Conservation (phyloP, 225 moss, liverwort and hornwort genomes). For the Takakia lepidozioides region DNA sequence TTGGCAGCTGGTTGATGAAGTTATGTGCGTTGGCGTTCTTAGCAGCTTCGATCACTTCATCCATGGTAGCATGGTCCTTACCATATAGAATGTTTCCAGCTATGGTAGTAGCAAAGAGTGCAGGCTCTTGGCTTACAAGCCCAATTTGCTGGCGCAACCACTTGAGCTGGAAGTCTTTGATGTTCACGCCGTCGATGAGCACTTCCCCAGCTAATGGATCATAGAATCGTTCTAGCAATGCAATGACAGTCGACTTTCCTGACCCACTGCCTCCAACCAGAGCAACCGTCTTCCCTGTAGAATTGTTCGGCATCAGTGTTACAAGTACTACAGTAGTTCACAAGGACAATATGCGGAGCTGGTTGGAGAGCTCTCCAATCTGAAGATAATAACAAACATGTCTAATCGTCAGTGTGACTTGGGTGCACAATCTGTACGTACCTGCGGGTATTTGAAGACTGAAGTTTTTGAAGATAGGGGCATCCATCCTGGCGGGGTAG, state of each 20-base stretch:
- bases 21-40: slow-evolving; percentile 60
- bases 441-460: slow-evolving; percentile 28
- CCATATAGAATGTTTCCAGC: slow-evolving; percentile 54
- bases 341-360: too few relatives aligned
- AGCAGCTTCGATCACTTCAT: slow-evolving; percentile 54
- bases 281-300: slow-evolving; percentile 44
- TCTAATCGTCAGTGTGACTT: too few relatives aligned
- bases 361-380: too few relatives aligned
- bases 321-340: too few relatives aligned
- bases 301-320: slow-evolving; percentile 2
- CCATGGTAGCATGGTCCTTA: slow-evolving; percentile 35
- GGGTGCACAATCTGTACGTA: too few relatives aligned
- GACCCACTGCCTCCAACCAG: slow-evolving; percentile 62
- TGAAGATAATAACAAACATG: too few relatives aligned
- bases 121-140: slow-evolving; percentile 63
- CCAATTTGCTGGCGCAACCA: slow-evolving; percentile 67
- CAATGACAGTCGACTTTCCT: slow-evolving; percentile 64
- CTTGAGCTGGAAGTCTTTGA: slow-evolving; percentile 46
- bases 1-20: slow-evolving; percentile 63
- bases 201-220: slow-evolving; percentile 45
- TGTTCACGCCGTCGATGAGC: slow-evolving; percentile 47
- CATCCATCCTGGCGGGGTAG: slow-evolving; percentile 47
- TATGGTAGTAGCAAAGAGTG: slow-evolving; percentile 53
- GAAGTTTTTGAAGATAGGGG: slow-evolving; percentile 45
- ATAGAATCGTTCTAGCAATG: slow-evolving; percentile 64